Base-by-base conservation (phyloP, 192 early-diverging fungal genomes). In the Gryganskiella cystojenkinii region DNA sequence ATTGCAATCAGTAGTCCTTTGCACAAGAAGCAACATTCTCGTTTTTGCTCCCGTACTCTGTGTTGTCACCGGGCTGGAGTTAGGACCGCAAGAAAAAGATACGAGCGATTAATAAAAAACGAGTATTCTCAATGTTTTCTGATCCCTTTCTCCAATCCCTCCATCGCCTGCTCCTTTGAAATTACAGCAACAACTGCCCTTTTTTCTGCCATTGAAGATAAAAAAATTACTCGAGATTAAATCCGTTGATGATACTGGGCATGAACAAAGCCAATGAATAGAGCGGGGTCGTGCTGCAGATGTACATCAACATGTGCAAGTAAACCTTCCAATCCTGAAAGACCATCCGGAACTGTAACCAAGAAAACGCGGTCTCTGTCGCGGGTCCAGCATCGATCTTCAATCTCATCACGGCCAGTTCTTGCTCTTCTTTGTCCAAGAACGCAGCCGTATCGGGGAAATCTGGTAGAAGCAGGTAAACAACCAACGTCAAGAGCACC, bases 201-300 rank as follows among this genome's bases (percentile, higher is more conserved):
- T 37, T 25, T 2, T 24, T 1, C 0, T 27, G 25, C 27, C 31
- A n/a, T 22, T 25, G 30, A 28, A 47, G n/a, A 4, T 27, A 14
- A 28, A 11, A 3, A 3, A 69, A 62, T 37, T 46, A 66, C 62
- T 72, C 55, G 45, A 85, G 90, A 10, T 90, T 88, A 82, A 94
- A 86, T 31, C 81, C 78, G 40, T 75, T 69, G 54, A 94, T 80
- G 35, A 94, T 91, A 22, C 85, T 88, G 0, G 92, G 91, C 46
- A 94, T 57, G 71, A 92, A 92, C 24, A 90, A 86, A 44, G 85
- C 80, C 49, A 90, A 80, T 35, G 87, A 85, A 35, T 89, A 90
- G 6, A 88, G 56, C 3, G 90, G 87, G 22, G 83, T 90, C 58
- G 83, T 79, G 54, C 85, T 81, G 2, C 85, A 81, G 47, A 92